Conservation (phyloP, 1,284 basidiomycete genomes). For the Apiotrichum montevideense region DNA sequence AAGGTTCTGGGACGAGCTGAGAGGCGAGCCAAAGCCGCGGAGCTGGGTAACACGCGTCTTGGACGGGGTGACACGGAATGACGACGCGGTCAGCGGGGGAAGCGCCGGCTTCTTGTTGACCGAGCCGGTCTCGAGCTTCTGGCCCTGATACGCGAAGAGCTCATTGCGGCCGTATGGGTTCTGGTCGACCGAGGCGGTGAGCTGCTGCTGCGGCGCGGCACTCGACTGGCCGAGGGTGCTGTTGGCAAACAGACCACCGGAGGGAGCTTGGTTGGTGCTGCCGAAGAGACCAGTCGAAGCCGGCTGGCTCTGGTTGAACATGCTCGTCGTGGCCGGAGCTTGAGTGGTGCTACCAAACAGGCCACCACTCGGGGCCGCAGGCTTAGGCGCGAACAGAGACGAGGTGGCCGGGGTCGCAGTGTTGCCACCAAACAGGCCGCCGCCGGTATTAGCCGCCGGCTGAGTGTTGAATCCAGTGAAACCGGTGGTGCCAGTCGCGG, state of each 20-base stretch:
- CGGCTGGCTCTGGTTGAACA: slow-evolving; percentile 7
- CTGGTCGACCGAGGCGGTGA: slow-evolving; percentile 81
- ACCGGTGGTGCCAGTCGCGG: slow-evolving; percentile 15
- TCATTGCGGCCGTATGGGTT: slow-evolving; percentile 76
- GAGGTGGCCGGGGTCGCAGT: slow-evolving; percentile 11
- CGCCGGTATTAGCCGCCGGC: slow-evolving; percentile 6
- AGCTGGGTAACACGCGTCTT: slow-evolving; percentile 48
- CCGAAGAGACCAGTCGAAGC: slow-evolving; percentile 30
- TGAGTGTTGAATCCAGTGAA: too few species aligned
- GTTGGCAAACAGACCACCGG: slow-evolving; percentile 15
- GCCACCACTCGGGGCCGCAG: slow-evolving; percentile 39
- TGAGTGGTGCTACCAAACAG: slow-evolving; percentile 43
- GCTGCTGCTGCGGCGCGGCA: slow-evolving; percentile 34
- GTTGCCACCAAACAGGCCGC: slow-evolving; percentile 38
- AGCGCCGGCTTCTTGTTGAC: slow-evolving; percentile 49
- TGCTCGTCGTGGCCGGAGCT: slow-evolving; percentile 15
- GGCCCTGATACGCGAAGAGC: slow-evolving; percentile 49
- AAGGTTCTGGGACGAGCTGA: slow-evolving; percentile 33
- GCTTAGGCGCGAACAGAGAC: slow-evolving; percentile 17
- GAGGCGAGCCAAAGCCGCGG: slow-evolving; percentile 49
- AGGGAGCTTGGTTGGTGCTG: slow-evolving; percentile 9
- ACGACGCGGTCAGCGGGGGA: slow-evolving; percentile 46
- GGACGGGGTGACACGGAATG: slow-evolving; percentile 45
- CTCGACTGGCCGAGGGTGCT: slow-evolving; percentile 36
- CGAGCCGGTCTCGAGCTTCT: slow-evolving; percentile 39